These are phyloP conservation scores for Eleusine indica DNA, from an alignment of 176 grass and related monocot genomes.

Conservation along the genomic window DNA sequence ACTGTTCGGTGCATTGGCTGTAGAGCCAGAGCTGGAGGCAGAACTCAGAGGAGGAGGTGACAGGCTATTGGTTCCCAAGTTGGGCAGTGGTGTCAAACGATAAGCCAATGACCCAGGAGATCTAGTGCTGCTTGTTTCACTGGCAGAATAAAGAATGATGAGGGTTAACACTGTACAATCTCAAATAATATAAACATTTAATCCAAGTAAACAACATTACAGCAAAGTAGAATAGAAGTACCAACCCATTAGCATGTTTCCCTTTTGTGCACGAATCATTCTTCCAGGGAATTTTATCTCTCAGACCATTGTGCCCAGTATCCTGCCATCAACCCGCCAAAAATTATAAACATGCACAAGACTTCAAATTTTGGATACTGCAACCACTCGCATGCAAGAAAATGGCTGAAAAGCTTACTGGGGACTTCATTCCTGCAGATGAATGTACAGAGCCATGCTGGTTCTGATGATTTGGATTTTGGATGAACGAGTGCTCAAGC, in stretches of 20 bases:
- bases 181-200: slow-evolving; percentile 24
- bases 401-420: slow-evolving; percentile 43
- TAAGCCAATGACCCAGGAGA: slow-evolving; percentile 49
- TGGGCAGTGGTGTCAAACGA: slow-evolving; percentile 38
- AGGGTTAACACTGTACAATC: slow-evolving; percentile 4
- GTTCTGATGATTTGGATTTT: slow-evolving; percentile 52
- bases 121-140: slow-evolving; percentile 53
- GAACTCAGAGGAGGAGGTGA: slow-evolving; percentile 43
- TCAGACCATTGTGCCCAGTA: slow-evolving; percentile 34
- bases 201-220: slow-evolving; percentile 19
- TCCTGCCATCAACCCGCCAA: slow-evolving; percentile 51
- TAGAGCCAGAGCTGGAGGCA: slow-evolving; percentile 54
- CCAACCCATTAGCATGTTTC: slow-evolving; percentile 58
- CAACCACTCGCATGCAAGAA: background rate
- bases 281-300: slow-evolving; percentile 64
- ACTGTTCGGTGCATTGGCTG: slow-evolving; percentile 27
- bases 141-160: slow-evolving; percentile 18
- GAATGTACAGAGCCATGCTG: slow-evolving; percentile 53
- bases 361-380: background rate
- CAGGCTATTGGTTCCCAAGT: slow-evolving; percentile 49
- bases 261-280: slow-evolving; percentile 45
- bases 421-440: slow-evolving; percentile 56
- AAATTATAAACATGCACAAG: slow-evolving; percentile 19
- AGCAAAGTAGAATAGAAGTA: slow-evolving; percentile 19
- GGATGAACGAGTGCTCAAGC: slow-evolving; percentile 69